Evolutionary conservation across 2,329 filamentous ascomycete genomes (phyloP), one percentile per base, ranked within the genome.

Genomic region (Diaporthe ilicicola): DNA sequence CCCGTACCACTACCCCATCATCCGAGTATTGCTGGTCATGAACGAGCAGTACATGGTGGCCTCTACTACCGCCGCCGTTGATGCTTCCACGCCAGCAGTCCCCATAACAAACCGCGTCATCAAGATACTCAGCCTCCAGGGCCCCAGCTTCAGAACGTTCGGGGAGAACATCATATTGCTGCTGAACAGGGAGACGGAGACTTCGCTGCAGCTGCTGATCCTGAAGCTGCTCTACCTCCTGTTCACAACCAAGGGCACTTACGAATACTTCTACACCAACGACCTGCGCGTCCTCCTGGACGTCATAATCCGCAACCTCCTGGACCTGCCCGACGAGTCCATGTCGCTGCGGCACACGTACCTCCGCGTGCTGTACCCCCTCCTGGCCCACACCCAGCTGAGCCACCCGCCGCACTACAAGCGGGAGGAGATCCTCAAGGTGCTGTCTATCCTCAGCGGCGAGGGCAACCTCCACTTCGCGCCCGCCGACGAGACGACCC

Each of bases 221-320:
- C 87, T 99, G 51, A 99, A 99, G 82, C 89, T 98, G 5, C 86
- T 99, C 34, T 99, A 98, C 81, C 89, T 99, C 44, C 88, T 99
- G 12, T 99, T 99, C 82, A 97, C 95, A 5, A 98, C 94, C 12
- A 90, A 90, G 70, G 89, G 92, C 19, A 99, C 96, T 0, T 94
- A 96, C 80, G 96, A 99, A 82, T 99, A 98, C 82, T 99, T 99
- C 79, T 99, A 98, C 81, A 98, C 94, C 34, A 99, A 99, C 79
- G 96, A 99, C 78, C 86, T 99, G 37, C 93, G 94, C 71, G 96
- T 99, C 5, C 88, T 99, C 19, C 87, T 98, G 56, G 96, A 99
- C 78, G 96, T 99, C 74, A 94, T 99, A 71, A 94, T 99, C 72
- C 93, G 96, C 53, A 99, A 99, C 77, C 86, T 99, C n/a, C 90